phyloP scores from a whole-genome alignment of 768 basidiomycete species.

The Boletus reticulatus region DNA sequence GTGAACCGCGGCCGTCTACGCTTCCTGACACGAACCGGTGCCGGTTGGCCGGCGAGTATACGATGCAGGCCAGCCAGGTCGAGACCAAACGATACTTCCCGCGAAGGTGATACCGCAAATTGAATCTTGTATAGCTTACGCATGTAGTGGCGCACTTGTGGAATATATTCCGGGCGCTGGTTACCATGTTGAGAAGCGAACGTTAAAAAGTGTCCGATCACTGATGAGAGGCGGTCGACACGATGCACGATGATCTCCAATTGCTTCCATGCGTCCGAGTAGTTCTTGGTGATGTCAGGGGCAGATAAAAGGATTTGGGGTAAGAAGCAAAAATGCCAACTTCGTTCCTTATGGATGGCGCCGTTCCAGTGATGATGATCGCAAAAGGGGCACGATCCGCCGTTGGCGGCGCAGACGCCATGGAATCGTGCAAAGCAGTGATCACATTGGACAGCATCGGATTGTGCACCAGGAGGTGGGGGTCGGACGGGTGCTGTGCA shows the following conservation, averaged over 20 bases:
- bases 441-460: slow-evolving; percentile 88
- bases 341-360: slow-evolving; percentile 75
- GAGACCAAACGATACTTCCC: slow-evolving; percentile 77
- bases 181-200: slow-evolving; percentile 68
- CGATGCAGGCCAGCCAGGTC: slow-evolving; percentile 83
- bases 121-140: slow-evolving; percentile 87
- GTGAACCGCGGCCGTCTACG: slow-evolving; percentile 59
- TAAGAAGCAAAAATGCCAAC: slow-evolving; percentile 80
- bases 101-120: slow-evolving; percentile 81
- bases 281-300: slow-evolving; percentile 76
- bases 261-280: slow-evolving; percentile 78
- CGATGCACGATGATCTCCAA: slow-evolving; percentile 78
- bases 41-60: slow-evolving; percentile 68
- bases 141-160: slow-evolving; percentile 88
- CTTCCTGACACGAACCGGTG: slow-evolving; percentile 49
- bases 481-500: slow-evolving; percentile 75
- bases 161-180: slow-evolving; percentile 73
- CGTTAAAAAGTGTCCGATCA: slow-evolving; percentile 78
- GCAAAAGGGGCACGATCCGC: slow-evolving; percentile 91
- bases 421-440: slow-evolving; percentile 88
- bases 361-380: slow-evolving; percentile 93
- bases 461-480: slow-evolving; percentile 68
- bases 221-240: slow-evolving; percentile 68
- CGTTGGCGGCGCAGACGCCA: slow-evolving; percentile 79
- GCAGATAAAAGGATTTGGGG: slow-evolving; percentile 67